Evolutionary conservation across 371 early-diverging fungal genomes (phyloP).

Genomic region (Mucor saturninus): DNA sequence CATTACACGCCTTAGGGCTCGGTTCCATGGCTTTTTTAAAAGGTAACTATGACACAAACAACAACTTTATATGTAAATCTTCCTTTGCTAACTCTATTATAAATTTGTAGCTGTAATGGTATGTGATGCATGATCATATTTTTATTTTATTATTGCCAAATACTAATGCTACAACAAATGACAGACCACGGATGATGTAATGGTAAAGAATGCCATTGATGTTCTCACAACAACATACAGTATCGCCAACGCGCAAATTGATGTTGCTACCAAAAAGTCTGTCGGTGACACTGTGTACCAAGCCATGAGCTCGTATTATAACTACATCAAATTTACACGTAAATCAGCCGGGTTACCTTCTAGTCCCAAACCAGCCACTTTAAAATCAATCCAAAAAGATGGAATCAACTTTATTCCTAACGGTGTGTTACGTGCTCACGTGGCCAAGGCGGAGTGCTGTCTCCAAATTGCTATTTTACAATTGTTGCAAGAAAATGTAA

Average conservation of each 20-base stretch:
- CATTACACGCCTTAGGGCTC: slow-evolving; percentile 52
- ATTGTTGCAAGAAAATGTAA: slow-evolving; percentile 61
- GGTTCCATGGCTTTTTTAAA: slow-evolving; percentile 59
- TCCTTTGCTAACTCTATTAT: background rate
- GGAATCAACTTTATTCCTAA: slow-evolving; percentile 54
- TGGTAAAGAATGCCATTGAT: slow-evolving; percentile 60
- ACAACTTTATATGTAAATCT: background rate
- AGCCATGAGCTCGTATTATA: slow-evolving; percentile 48
- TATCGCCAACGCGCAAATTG: slow-evolving; percentile 63
- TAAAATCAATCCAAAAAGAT: slow-evolving; percentile 37
- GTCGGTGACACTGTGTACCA: slow-evolving; percentile 49
- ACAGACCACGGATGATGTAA: slow-evolving; percentile 60
- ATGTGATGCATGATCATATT: slow-evolving; percentile 5
- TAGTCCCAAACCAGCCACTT: slow-evolving; percentile 46
- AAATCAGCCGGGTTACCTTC: slow-evolving; percentile 39
- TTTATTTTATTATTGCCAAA: slow-evolving; percentile 13
- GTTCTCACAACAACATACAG: slow-evolving; percentile 56
- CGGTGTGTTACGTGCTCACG: slow-evolving; percentile 65
- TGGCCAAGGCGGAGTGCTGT: slow-evolving; percentile 64
- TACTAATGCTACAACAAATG: background rate
- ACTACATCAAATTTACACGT: slow-evolving; percentile 52
- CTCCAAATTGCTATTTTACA: slow-evolving; percentile 65
- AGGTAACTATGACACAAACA: slow-evolving; percentile 33
- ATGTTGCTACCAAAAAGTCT: slow-evolving; percentile 62
- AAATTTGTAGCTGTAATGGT: slow-evolving; percentile 39